A percentile compares a stretch with the other conserved stretches of the same genome.
phyloP scores from a whole-genome alignment of 2,329 filamentous ascomycete species.

The Neopestalotiopsis sp. region DNA sequence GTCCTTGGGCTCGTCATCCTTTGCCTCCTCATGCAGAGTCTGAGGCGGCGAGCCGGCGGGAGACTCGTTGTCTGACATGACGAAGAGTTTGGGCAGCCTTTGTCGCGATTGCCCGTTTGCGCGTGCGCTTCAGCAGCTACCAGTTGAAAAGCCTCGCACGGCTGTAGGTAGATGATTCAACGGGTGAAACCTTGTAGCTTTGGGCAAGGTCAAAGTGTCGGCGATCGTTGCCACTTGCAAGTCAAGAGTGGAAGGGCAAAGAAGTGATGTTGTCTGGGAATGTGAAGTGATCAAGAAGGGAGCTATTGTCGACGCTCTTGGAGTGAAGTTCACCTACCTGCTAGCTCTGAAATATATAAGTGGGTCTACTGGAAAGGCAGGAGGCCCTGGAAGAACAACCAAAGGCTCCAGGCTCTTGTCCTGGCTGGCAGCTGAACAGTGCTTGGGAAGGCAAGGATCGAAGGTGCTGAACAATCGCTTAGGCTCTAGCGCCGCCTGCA shows the following conservation, averaged over 20 bases:
- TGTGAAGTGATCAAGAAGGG: neutral
- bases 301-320: neutral
- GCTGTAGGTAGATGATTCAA: neutral
- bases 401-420: neutral
- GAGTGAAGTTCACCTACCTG: neutral
- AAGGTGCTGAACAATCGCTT: no score
- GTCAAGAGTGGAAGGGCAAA: neutral
- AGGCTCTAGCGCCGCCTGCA: no score
- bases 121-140: neutral
- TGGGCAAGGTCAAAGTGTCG: neutral
- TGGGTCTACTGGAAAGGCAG: neutral
- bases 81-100: neutral
- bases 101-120: slow-evolving; percentile 10
- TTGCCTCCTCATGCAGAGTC: slow-evolving; percentile 32
- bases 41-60: slow-evolving; percentile 42
- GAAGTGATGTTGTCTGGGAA: neutral
- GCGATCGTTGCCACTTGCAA: neutral
- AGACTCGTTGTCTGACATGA: slow-evolving; percentile 54
- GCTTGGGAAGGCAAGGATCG: no score
- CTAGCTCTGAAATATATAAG: neutral
- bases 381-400: neutral
- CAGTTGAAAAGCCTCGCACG: neutral
- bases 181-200: neutral
- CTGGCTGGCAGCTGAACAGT: no score
- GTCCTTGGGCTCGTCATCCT: slow-evolving; percentile 32